Base-by-base conservation (phyloP, 2,329 filamentous ascomycete species). In the Xylaria sp. region DNA sequence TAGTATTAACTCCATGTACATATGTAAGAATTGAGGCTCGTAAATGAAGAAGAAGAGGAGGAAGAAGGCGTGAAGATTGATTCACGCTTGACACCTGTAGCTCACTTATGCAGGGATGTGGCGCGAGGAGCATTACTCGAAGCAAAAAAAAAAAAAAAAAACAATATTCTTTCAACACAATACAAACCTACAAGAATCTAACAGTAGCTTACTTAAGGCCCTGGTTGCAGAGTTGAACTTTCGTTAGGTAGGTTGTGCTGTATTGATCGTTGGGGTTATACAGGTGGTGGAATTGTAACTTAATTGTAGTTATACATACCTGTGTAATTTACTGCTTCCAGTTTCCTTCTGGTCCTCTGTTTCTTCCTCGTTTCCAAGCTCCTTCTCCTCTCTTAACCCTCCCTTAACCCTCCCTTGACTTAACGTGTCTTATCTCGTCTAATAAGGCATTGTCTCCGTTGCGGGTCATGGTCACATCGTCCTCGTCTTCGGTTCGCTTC, bases 401-500 rank as follows among this genome's bases (percentile, higher is more conserved):
- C 19, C n/a, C 45, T 47, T n/a, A 2, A n/a, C 7, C n/a, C 45
- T n/a, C n/a, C 45, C 45, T 24, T 42, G 45, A 12, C 36, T 39
- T 42, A 45, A 24, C 61, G 21, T 36, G 62, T 48, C 53, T 66
- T 61, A 30, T 60, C 47, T 30, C n/a, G 34, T 17, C 21, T 34
- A 54, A 34, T 54, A 47, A 54, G 56, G 65, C 32, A 57, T 39
- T 54, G 48, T 55, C 42, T 50, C 42, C 48, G 59, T 61, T 64
- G 64, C 57, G 67, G 64, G 67, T 55, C 67, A 47, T 53, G 34
- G 64, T 67, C 64, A 61, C 64, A 64, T 69, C 51, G 61, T 47
- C 53, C 36, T 59, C 19, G 6, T n/a, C 30, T 65, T 64, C 42
- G 55, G 56, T 32, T 68, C 61, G 48, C 61, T 48, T 54, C 21